Conservation (phyloP, 352 stramenopile genomes). For the Phytophthora sojae region DNA sequence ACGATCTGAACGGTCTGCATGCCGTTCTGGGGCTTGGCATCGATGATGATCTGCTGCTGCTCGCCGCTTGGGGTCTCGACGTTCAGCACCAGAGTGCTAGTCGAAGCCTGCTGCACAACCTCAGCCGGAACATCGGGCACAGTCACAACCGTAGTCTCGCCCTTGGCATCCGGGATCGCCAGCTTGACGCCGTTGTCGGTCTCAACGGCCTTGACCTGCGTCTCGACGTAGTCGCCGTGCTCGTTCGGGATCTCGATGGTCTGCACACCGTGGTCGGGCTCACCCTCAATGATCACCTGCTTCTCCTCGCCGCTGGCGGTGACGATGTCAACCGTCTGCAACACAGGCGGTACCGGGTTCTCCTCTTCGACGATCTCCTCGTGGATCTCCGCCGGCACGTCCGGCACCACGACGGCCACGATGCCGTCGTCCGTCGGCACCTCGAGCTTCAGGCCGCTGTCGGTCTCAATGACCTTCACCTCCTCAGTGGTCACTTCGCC, state of each 20-base stretch:
- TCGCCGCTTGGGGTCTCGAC: constrained; percentile 1
- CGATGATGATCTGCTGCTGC: constrained; percentile 4
- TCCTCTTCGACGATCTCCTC: neutral
- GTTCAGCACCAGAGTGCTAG: neutral
- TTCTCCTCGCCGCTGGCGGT: constrained; percentile 1
- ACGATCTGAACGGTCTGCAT: constrained; percentile 2
- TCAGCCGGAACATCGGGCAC: neutral
- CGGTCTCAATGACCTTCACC: neutral
- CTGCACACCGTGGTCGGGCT: constrained; percentile 7
- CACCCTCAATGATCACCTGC: constrained; percentile 11
- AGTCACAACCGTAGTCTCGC: neutral
- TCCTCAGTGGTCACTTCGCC: neutral
- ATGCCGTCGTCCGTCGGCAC: neutral
- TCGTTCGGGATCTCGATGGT: constrained; percentile 9
- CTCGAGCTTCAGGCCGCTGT: neutral
- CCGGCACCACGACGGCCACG: neutral
- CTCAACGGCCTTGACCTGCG: constrained; percentile 3
- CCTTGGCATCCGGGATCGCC: neutral
- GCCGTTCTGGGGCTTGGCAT: constrained; percentile 1
- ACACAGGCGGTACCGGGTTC: neutral
- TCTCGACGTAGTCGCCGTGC: neutral
- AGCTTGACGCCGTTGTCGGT: neutral
- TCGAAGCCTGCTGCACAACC: constrained; percentile 22
- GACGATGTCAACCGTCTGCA: neutral
- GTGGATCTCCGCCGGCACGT: neutral